Evolutionary conservation across 1,139 yeast genomes (phyloP).

Genomic region (Chernovozyma sophiae-reginae): DNA sequence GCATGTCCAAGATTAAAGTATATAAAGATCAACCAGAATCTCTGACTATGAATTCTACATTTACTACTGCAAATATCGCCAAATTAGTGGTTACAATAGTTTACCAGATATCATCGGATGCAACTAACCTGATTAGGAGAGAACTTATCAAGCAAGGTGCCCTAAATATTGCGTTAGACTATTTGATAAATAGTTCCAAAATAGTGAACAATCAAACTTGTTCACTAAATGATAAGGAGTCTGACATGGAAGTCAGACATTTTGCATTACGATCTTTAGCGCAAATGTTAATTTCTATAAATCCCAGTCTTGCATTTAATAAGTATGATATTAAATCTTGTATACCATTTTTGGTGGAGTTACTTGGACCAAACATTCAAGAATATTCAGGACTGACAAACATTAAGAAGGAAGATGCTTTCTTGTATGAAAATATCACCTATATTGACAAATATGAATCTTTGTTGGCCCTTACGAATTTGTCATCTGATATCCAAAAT

Average conservation of each 20-base stretch:
- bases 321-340: slow-evolving; percentile 37
- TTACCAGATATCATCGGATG: slow-evolving; percentile 23
- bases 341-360: slow-evolving; percentile 47
- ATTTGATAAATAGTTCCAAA: slow-evolving; percentile 20
- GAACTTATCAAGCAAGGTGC: slow-evolving; percentile 47
- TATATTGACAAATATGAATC: slow-evolving; percentile 40
- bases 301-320: slow-evolving; percentile 37
- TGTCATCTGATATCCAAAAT: slow-evolving; percentile 29
- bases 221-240: slow-evolving; percentile 14
- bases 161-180: slow-evolving; percentile 33
- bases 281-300: slow-evolving; percentile 38
- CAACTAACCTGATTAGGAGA: slow-evolving; percentile 22
- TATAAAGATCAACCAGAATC: slow-evolving; percentile 11
- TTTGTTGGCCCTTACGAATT: slow-evolving; percentile 46
- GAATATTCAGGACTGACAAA: slow-evolving; percentile 15
- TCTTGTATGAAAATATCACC: slow-evolving; percentile 24
- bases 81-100: slow-evolving; percentile 22
- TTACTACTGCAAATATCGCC: slow-evolving; percentile 4
- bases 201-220: slow-evolving; percentile 15
- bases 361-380: slow-evolving; percentile 32
- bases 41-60: slow-evolving; percentile 3
- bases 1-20: slow-evolving; percentile 23
- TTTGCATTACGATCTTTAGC: slow-evolving; percentile 36
- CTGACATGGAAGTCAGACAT: slow-evolving; percentile 20
- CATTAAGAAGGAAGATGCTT: slow-evolving; percentile 11